Conservation (phyloP, 129 eudicot species). For the Smallanthus sonchifolius region DNA sequence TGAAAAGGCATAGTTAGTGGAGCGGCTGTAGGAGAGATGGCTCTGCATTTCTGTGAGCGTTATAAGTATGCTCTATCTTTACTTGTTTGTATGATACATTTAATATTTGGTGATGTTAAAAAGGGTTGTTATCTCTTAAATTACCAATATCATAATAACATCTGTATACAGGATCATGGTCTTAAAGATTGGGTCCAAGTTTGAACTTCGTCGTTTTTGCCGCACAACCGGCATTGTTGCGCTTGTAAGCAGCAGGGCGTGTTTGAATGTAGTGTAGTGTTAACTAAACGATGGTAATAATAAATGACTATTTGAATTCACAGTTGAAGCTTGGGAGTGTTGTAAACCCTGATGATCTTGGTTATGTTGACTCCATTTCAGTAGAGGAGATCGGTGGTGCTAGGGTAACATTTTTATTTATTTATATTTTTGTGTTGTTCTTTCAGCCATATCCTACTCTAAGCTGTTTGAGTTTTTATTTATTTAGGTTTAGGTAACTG, state of each 20-base stretch:
- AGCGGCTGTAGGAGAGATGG: slow-evolving; percentile 97
- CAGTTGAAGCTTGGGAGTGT: slow-evolving; percentile 82
- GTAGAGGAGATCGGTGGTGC: slow-evolving; percentile 96
- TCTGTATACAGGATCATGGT: slow-evolving; percentile 74
- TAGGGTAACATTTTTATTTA: slow-evolving; percentile 39
- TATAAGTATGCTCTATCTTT: slow-evolving; percentile 37
- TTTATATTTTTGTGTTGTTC: neutral
- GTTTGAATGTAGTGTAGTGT: neutral
- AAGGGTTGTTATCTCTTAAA: neutral
- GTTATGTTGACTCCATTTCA: slow-evolving; percentile 80
- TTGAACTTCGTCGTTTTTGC: slow-evolving; percentile 85
- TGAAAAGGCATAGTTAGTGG: slow-evolving; percentile 96
- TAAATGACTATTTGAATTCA: neutral
- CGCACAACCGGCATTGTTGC: slow-evolving; percentile 94
- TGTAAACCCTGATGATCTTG: slow-evolving; percentile 85
- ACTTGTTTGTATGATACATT: neutral
- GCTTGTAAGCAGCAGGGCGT: slow-evolving; percentile 48
- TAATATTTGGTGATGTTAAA: neutral
- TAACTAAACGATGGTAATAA: neutral
- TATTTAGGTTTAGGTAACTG: slow-evolving; percentile 54
- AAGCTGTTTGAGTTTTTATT: neutral
- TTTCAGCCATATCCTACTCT: neutral
- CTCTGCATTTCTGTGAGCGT: slow-evolving; percentile 93
- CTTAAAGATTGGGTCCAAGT: slow-evolving; percentile 78
- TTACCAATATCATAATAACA: neutral